Base-by-base conservation (phyloP, 2,329 filamentous ascomycete species). In the Calonectria pseudoturangicola region DNA sequence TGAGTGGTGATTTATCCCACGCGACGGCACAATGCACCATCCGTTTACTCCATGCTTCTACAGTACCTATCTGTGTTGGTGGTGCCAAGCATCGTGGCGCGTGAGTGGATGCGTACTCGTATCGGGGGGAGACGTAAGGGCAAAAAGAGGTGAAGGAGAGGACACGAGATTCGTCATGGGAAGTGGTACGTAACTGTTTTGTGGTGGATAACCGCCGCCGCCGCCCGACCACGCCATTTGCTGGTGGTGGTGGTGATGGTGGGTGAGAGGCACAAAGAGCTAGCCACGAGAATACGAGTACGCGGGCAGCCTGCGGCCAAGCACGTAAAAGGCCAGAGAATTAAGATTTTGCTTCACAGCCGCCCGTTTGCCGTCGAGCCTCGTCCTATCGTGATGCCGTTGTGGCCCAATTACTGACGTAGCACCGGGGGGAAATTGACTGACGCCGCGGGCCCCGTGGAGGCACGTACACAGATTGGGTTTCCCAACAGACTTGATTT, bases 71-170 rank as follows among this genome's bases (percentile, higher is more conserved):
- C 30, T 47, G 39, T 43, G 4, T 9, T 25, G 58, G 58, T 25
- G 50, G 50, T 62, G 28, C 50, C 39, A 36, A 73, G 64, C 41
- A 64, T 70, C 64, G 63, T 41, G 47, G 41, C 30, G 39, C 47
- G 64, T 41, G 64, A 15, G 66, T 63, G 66, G 43, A 33, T 41
- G 66, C 66, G 66, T 68, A 68, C 66, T 68, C 66, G 66, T 68
- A 68, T 68, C 41, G 30, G 66, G n/a, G 48, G 58, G 58, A 41
- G 41, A 45, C 58, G 39, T 62, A 62, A 63, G 58, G n/a, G 58
- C 16, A 30, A 27, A 27, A 28, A 45, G 39, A 41, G 45, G 54
- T 27, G n/a, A n/a, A 60, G 36, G 64, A 21, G 28, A 27, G 39
- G 48, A 50, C 43, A 62, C 39, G 33, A 54, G 65, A 39, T 45